phyloP scores from a whole-genome alignment of 805 yeast genomes.

The Candida wancherniae region DNA sequence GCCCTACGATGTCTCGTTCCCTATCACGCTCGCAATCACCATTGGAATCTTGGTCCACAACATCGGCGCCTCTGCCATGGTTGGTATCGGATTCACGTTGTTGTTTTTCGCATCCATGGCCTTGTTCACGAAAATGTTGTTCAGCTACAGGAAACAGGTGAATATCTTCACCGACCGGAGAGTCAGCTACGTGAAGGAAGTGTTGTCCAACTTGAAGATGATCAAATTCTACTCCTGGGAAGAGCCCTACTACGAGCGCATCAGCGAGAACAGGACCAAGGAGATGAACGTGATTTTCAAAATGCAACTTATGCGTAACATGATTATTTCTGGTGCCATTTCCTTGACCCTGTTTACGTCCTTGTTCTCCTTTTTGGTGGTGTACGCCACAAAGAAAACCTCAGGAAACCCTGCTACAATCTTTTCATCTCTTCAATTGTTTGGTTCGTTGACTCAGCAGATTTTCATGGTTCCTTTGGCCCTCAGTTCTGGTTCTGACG shows the following conservation, averaged over 20 bases:
- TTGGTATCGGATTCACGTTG: slow-evolving; percentile 58
- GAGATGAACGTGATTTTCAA: slow-evolving; percentile 61
- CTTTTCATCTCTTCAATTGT: slow-evolving; percentile 67
- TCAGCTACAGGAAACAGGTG: slow-evolving; percentile 52
- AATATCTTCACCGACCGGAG: slow-evolving; percentile 69
- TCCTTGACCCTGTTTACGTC: slow-evolving; percentile 70
- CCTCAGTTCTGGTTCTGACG: slow-evolving; percentile 64
- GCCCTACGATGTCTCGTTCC: slow-evolving; percentile 60
- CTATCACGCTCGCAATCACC: slow-evolving; percentile 58
- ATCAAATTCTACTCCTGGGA: slow-evolving; percentile 94
- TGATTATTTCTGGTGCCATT: slow-evolving; percentile 55
- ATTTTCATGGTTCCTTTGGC: slow-evolving; percentile 70
- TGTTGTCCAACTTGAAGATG: slow-evolving; percentile 69
- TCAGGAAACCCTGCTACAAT: slow-evolving; percentile 52
- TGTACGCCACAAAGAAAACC: slow-evolving; percentile 27
- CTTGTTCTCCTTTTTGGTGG: slow-evolving; percentile 45
- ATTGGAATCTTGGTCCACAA: slow-evolving; percentile 60
- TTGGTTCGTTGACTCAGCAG: slow-evolving; percentile 56
- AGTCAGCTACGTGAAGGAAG: slow-evolving; percentile 72
- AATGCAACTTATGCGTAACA: slow-evolving; percentile 62
- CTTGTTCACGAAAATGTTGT: slow-evolving; percentile 44
- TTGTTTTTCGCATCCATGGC: slow-evolving; percentile 48
- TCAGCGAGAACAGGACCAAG: slow-evolving; percentile 49
- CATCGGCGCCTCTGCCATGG: slow-evolving; percentile 68
- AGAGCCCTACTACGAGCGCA: slow-evolving; percentile 58